Percentiles rank a stretch among this genome's conserved stretches.
phyloP scores from a whole-genome alignment of 495 filamentous ascomycete genomes.

The Podospora bellae-mahoneyi region DNA sequence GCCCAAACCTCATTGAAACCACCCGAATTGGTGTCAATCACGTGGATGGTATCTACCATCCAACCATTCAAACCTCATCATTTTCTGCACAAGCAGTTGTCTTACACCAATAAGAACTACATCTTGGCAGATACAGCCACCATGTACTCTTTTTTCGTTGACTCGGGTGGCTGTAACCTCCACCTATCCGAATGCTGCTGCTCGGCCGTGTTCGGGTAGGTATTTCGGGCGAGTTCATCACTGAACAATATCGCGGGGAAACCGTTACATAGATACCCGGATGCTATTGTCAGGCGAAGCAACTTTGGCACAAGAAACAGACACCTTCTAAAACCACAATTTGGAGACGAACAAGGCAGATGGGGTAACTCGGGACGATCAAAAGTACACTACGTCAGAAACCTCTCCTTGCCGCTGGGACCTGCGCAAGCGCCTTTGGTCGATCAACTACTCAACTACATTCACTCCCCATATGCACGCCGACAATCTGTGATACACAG shows the following conservation, averaged over 20 bases:
- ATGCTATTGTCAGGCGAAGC: background rate
- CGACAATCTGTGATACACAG: conserved; percentile 17
- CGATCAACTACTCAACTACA: background rate
- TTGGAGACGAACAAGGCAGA: background rate
- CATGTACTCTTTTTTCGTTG: background rate
- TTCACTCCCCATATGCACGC: conserved; percentile 14
- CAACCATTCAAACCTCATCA: background rate
- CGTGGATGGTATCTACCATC: background rate
- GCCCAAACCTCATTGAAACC: background rate
- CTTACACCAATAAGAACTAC: background rate
- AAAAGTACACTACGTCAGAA: background rate
- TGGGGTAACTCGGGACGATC: conserved; percentile 6
- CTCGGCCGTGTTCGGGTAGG: background rate
- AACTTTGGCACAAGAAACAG: background rate
- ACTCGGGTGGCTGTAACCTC: too few relatives aligned
- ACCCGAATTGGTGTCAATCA: too few relatives aligned
- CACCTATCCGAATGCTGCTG: too few relatives aligned
- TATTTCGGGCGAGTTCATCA: background rate
- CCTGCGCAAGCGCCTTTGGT: conserved; percentile 21
- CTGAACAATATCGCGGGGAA: background rate
- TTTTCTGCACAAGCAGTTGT: background rate
- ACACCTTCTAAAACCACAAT: background rate
- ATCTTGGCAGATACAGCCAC: background rate
- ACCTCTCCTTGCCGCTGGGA: background rate
- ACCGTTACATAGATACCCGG: background rate